Conservation (phyloP, 2,329 filamentous ascomycete species). For the Cercospora janseana region DNA sequence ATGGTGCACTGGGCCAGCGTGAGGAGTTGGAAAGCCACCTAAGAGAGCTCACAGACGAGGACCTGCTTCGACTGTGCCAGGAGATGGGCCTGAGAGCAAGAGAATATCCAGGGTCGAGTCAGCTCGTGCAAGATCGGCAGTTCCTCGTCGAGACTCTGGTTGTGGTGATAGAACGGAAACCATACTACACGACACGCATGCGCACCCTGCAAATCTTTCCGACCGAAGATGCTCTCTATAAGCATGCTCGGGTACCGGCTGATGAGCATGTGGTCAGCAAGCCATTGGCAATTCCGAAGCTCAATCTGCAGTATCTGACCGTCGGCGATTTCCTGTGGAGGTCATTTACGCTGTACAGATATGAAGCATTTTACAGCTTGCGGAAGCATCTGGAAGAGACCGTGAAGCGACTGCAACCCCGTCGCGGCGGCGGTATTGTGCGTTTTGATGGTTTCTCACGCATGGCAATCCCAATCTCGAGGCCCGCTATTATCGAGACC, state of each 20-base stretch:
- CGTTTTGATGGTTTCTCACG: constrained; percentile 81
- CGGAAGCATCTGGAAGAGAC: constrained; percentile 84
- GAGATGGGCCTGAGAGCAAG: constrained; percentile 73
- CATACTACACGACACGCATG: constrained; percentile 78
- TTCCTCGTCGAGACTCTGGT: constrained; percentile 72
- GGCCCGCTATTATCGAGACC: constrained; percentile 83
- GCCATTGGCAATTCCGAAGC: constrained; percentile 85
- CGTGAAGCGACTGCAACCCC: constrained; percentile 74
- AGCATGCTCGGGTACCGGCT: constrained; percentile 72
- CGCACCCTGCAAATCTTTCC: constrained; percentile 73
- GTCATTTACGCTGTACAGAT: constrained; percentile 82
- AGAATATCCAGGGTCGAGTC: constrained; percentile 69
- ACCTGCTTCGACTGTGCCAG: constrained; percentile 66
- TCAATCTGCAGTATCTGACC: constrained; percentile 93
- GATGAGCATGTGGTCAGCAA: constrained; percentile 84
- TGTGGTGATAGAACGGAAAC: constrained; percentile 70
- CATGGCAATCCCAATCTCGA: constrained; percentile 86
- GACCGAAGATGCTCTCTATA: constrained; percentile 78
- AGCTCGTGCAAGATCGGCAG: constrained; percentile 61
- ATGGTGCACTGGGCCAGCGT: constrained; percentile 78
- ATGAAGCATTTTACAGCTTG: constrained; percentile 90
- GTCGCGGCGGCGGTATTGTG: constrained; percentile 59
- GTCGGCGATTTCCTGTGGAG: constrained; percentile 97
- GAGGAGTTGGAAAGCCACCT: constrained; percentile 76
- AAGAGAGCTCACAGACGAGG: constrained; percentile 67